Evolutionary conservation across 2,329 filamentous ascomycete genomes (phyloP), one percentile per base, ranked within the genome.

Genomic region (Magnaporthales sp.): DNA sequence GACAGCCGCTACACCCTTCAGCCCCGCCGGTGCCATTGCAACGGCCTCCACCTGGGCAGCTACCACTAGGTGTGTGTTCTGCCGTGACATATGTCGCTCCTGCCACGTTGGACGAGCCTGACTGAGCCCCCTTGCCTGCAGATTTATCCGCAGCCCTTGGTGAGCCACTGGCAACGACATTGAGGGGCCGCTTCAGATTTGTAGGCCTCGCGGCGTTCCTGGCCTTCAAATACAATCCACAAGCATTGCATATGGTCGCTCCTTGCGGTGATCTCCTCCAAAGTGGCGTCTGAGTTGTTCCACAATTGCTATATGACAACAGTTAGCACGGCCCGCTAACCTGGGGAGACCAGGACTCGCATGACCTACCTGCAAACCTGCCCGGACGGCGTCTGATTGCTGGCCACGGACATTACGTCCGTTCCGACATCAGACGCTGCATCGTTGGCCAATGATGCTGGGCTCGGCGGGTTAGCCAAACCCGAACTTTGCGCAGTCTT

Each of bases 21-120:
- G 95, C 93, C 66, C 95, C 95, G 61, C 95, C 95, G 26, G 95
- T 98, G 63, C 95, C 95, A 76, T 99, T 98, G 77, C 95, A 99
- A 67, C 90, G 90, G 54, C 95, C 95, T 69, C 94, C 94, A 51
- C 95, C 95, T 15, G 95, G 95, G 76, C 95, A 99, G 13, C 93
- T 96, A n/a, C 95, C 95, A 60, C 87, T 86, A 4, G 88, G 81
- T 61, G 86, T 89, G 71, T 91, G 88, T 73, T 93, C 91, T 4
- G 90, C 90, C 24, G 91, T 84, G 64, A 95, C 90, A 74, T 93
- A 94, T 3, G 89, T 92, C 31, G 90, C 87, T 19, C 81, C 80
- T 4, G 80, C 75, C 10, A 79, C 74, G 68, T 78, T 81, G 22
- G 80, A 74, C 9, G 73, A 70, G 32, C 77, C 68, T 66, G 84